phyloP scores from a whole-genome alignment of 352 stramenopile genomes.

The Globisporangium emineosum region DNA sequence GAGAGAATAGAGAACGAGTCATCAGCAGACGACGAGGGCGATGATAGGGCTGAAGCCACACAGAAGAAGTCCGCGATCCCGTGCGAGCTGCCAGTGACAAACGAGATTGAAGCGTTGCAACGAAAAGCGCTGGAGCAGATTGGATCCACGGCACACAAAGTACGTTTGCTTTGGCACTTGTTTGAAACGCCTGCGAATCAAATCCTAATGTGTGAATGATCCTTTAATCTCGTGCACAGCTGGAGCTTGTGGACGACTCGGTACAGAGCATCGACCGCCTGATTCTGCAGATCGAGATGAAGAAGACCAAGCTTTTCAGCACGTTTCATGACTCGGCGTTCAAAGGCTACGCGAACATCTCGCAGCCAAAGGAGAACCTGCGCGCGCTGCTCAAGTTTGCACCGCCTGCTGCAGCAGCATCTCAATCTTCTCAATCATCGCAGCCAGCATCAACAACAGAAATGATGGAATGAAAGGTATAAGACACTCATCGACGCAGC shows the following conservation, averaged over 20 bases:
- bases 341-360: constrained; percentile 63
- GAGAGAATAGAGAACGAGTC: constrained; percentile 27
- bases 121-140: constrained; percentile 41
- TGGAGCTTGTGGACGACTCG: constrained; percentile 58
- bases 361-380: constrained; percentile 67
- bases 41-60: not conserved
- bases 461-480: constrained; percentile 1
- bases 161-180: constrained; percentile 16
- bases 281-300: constrained; percentile 63
- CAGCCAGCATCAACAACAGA: not conserved
- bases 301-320: constrained; percentile 62
- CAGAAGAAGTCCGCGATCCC: constrained; percentile 16
- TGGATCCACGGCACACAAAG: constrained; percentile 38
- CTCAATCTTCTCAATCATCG: not conserved
- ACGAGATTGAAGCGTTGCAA: constrained; percentile 45
- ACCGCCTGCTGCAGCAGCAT: not conserved
- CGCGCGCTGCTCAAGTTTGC: constrained; percentile 46
- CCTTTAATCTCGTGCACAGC: constrained; percentile 21
- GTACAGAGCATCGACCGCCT: constrained; percentile 62
- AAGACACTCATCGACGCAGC: not conserved
- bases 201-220: not conserved
- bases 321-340: constrained; percentile 77
- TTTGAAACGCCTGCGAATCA: not conserved
- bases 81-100: constrained; percentile 45
- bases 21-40: constrained; percentile 16